A percentile compares a stretch with the other conserved stretches of the same genome.
Evolutionary conservation across 352 stramenopile genomes (phyloP).

Genomic region (Chrysophaeum taylorii): DNA sequence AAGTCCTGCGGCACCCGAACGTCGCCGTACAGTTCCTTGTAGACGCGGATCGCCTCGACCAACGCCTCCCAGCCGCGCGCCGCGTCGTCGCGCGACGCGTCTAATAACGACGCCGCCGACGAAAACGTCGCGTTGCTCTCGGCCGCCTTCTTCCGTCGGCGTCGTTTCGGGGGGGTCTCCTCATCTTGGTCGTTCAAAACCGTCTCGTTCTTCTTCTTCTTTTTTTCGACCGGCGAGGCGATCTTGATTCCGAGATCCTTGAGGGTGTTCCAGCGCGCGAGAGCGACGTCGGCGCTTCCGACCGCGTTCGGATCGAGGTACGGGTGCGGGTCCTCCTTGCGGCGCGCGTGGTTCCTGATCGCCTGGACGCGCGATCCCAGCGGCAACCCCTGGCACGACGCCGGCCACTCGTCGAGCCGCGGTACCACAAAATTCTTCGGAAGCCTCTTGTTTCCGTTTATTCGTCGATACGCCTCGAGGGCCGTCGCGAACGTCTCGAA

Average conservation of each 20-base stretch:
- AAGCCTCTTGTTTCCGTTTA: conserved; percentile 30
- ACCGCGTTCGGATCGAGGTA: conserved; percentile 36
- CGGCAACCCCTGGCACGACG: conserved; percentile 42
- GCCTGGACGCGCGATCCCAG: conserved; percentile 43
- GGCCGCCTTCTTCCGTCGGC: background rate
- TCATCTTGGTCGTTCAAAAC: conserved; percentile 33
- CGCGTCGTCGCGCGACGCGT: background rate
- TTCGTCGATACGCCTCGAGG: conserved; percentile 39
- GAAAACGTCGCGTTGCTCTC: background rate
- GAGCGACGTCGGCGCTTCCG: conserved; percentile 46
- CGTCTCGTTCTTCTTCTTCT: conserved; percentile 53
- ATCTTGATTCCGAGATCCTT: too few species aligned
- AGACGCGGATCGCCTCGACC: conserved; percentile 42
- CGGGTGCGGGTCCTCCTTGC: conserved; percentile 41
- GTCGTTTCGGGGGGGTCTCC: background rate
- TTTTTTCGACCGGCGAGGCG: conserved; percentile 42
- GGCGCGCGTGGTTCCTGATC: conserved; percentile 37
- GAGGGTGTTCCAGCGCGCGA: conserved; percentile 70
- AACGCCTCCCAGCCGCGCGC: conserved; percentile 41
- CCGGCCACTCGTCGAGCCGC: conserved; percentile 45
- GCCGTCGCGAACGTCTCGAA: conserved; percentile 51
- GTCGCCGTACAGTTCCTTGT: conserved; percentile 30
- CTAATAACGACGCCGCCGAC: background rate
- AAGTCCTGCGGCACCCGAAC: conserved; percentile 42
- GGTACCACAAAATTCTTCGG: conserved; percentile 46